phyloP scores from a whole-genome alignment of 352 stramenopile genomes.

The Phytopythium vexans region DNA sequence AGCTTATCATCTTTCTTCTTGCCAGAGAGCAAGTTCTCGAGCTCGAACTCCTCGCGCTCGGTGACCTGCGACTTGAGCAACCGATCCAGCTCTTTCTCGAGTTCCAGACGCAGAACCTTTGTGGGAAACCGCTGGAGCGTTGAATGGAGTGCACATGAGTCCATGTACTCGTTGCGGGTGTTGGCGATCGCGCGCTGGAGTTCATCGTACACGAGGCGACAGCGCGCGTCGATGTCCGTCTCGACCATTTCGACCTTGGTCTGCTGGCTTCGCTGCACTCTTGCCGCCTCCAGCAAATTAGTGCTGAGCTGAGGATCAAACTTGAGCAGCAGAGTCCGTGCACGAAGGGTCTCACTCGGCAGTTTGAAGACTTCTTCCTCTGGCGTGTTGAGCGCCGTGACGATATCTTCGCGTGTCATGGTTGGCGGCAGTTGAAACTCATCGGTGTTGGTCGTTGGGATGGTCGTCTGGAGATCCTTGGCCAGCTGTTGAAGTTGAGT shows the following conservation, averaged over 20 bases:
- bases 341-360: constrained; percentile 48
- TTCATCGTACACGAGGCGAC: constrained; percentile 85
- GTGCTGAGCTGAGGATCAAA: constrained; percentile 51
- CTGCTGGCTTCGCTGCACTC: constrained; percentile 30
- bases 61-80: constrained; percentile 85
- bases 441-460: constrained; percentile 1
- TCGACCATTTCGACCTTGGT: constrained; percentile 42
- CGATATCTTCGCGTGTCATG: constrained; percentile 56
- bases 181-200: constrained; percentile 87
- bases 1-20: constrained; percentile 6
- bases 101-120: constrained; percentile 82
- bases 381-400: constrained; percentile 53
- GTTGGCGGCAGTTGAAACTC: constrained; percentile 27
- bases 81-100: constrained; percentile 91
- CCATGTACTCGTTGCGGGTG: constrained; percentile 85
- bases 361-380: constrained; percentile 79
- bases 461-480: constrained; percentile 7
- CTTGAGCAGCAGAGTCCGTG: constrained; percentile 58
- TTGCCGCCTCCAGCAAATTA: constrained; percentile 46
- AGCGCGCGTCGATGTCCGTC: constrained; percentile 84
- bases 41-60: constrained; percentile 62
- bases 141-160: constrained; percentile 87
- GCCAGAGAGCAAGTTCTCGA: constrained; percentile 38
- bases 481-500: constrained; percentile 43
- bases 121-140: constrained; percentile 89